Evolutionary conservation across 345 rosid species (phyloP).

Genomic region (Citrus australasica): DNA sequence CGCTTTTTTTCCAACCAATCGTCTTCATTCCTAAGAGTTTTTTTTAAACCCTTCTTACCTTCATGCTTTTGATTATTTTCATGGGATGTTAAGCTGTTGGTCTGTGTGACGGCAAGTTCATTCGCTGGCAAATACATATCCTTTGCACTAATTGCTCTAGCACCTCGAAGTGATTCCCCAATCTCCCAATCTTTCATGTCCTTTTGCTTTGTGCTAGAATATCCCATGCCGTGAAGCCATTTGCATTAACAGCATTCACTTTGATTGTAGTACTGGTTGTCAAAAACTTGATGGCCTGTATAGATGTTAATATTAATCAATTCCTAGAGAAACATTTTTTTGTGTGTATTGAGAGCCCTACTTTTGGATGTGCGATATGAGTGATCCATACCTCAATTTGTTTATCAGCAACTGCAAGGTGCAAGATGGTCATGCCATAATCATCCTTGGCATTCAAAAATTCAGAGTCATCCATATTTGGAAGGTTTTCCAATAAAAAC

Average conservation of each 20-base stretch:
- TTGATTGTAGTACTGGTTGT: background rate
- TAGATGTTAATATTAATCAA: background rate
- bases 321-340: background rate
- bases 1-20: constrained; percentile 9
- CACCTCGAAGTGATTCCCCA: constrained; percentile 2
- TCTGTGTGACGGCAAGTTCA: background rate
- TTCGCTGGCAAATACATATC: background rate
- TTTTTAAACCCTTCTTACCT: background rate
- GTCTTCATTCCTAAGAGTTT: background rate
- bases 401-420: constrained; percentile 17
- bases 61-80: background rate
- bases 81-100: background rate
- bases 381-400: constrained; percentile 22
- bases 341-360: background rate
- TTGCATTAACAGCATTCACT: background rate
- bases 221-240: too few species aligned
- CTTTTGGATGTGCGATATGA: background rate
- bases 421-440: background rate
- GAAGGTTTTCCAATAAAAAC: background rate
- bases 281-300: constrained; percentile 22
- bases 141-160: background rate
- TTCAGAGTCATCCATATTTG: too few species aligned
- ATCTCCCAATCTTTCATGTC: too few species aligned
- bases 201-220: too few species aligned
- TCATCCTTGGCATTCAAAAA: too few species aligned